phyloP scores from a whole-genome alignment of 768 basidiomycete genomes.

The Boletus vinaceobasis region DNA sequence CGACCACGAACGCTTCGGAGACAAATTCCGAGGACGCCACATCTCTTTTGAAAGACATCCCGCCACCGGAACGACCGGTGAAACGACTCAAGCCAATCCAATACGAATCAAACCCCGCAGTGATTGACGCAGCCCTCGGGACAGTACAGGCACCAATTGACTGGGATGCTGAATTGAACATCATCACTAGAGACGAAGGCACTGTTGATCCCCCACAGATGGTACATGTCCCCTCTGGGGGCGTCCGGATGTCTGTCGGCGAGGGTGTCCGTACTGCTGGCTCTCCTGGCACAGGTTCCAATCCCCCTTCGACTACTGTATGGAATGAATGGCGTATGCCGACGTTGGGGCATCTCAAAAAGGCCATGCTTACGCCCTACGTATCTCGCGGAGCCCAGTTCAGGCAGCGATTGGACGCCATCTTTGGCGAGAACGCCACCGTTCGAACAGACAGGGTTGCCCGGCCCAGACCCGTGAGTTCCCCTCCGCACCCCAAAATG shows the following conservation, averaged over 20 bases:
- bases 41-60: neutral
- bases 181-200: neutral
- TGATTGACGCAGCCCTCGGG: constrained; percentile 24
- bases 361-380: constrained; percentile 8
- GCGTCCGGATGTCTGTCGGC: neutral
- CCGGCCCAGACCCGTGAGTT: constrained; percentile 21
- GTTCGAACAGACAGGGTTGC: constrained; percentile 24
- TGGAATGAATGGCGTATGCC: neutral
- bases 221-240: neutral
- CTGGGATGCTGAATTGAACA: constrained; percentile 16
- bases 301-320: no score
- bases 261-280: neutral
- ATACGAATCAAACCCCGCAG: constrained; percentile 18
- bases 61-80: constrained; percentile 4
- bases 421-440: constrained; percentile 17
- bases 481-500: no score
- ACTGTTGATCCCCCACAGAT: neutral
- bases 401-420: constrained; percentile 13
- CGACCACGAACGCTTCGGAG: constrained; percentile 1
- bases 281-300: neutral
- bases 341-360: neutral
- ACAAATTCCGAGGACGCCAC: constrained; percentile 10
- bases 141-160: constrained; percentile 19
- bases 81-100: constrained; percentile 20
- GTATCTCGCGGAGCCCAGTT: constrained; percentile 20